Percentiles rank a stretch among this genome's conserved stretches.
phyloP scores from a whole-genome alignment of 768 basidiomycete genomes.

The Leccinum boreale region DNA sequence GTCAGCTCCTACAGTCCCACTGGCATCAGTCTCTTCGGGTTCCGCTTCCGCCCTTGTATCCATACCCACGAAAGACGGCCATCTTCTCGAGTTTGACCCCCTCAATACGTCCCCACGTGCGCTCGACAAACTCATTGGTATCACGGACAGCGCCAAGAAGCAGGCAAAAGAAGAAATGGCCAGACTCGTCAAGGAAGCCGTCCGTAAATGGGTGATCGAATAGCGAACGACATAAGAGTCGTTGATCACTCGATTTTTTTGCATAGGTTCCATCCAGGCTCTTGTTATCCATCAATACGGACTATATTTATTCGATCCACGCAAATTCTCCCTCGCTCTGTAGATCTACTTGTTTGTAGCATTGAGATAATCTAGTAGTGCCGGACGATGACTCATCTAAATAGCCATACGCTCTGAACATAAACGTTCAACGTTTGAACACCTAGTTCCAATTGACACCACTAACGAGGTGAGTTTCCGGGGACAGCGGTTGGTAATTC shows the following conservation, averaged over 20 bases:
- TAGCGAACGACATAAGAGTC: conserved; percentile 6
- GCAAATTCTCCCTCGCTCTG: conserved; percentile 5
- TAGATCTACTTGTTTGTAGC: conserved; percentile 19
- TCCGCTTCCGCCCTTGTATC: conserved; percentile 61
- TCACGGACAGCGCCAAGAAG: conserved; percentile 80
- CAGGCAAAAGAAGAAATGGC: conserved; percentile 77
- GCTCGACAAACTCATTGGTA: conserved; percentile 73
- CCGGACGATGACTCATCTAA: neutral
- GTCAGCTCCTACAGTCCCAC: neutral
- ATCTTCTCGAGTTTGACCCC: conserved; percentile 83
- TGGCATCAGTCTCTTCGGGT: conserved; percentile 2
- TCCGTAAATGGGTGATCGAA: conserved; percentile 72
- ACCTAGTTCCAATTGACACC: too few species aligned
- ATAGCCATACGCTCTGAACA: neutral
- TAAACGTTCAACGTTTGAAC: too few species aligned
- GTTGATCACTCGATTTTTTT: neutral
- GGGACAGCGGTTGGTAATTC: neutral
- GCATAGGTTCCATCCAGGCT: conserved; percentile 1
- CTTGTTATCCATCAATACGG: neutral
- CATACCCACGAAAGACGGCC: conserved; percentile 79
- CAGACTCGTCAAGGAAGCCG: conserved; percentile 64
- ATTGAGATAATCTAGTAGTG: conserved; percentile 10
- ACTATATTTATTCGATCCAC: conserved; percentile 12
- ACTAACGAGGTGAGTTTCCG: too few species aligned
- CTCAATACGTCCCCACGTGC: conserved; percentile 67